Conservation (phyloP, 768 basidiomycete genomes). For the Kwoniella heveanensis region DNA sequence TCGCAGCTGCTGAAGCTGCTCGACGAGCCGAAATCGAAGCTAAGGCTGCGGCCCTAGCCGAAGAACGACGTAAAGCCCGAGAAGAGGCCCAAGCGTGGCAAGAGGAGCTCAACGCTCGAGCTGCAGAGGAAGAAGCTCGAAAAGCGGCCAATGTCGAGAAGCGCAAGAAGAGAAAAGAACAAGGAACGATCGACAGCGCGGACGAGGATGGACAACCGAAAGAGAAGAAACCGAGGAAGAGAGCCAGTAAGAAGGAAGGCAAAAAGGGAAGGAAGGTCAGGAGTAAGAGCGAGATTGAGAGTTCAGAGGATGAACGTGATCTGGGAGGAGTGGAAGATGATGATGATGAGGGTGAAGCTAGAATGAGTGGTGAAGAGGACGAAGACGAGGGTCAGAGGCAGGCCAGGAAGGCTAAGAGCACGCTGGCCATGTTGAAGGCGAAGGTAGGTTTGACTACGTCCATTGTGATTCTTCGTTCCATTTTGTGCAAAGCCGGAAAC, state of each 20-base stretch:
- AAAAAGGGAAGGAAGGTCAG: constrained; percentile 35
- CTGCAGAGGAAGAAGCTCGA: constrained; percentile 68
- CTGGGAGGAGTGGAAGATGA: constrained; percentile 5
- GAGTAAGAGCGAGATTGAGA: constrained; percentile 42
- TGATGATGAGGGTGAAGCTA: constrained; percentile 25
- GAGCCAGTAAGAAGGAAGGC: constrained; percentile 17
- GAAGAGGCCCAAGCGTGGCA: constrained; percentile 49
- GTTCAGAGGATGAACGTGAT: constrained; percentile 24
- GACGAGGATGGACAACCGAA: constrained; percentile 74
- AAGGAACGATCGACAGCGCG: constrained; percentile 81
- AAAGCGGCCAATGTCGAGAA: constrained; percentile 37
- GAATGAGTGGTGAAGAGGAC: constrained; percentile 17
- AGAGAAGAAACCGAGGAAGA: constrained; percentile 40
- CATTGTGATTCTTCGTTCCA: too few species aligned
- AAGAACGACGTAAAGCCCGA: constrained; percentile 66
- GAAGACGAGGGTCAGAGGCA: constrained; percentile 24
- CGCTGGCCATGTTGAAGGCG: constrained; percentile 34
- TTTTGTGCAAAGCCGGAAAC: too few species aligned
- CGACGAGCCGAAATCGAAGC: constrained; percentile 60
- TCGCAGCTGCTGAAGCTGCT: constrained; percentile 59
- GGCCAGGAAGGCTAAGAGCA: constrained; percentile 24
- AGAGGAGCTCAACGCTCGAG: constrained; percentile 38
- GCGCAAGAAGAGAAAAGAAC: constrained; percentile 57
- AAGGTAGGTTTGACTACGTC: too few species aligned
- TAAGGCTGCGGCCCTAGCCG: constrained; percentile 77